These are phyloP conservation scores for Rhodomyrtus tomentosa DNA, from an alignment of 345 rosid species.

Conservation along the genomic window DNA sequence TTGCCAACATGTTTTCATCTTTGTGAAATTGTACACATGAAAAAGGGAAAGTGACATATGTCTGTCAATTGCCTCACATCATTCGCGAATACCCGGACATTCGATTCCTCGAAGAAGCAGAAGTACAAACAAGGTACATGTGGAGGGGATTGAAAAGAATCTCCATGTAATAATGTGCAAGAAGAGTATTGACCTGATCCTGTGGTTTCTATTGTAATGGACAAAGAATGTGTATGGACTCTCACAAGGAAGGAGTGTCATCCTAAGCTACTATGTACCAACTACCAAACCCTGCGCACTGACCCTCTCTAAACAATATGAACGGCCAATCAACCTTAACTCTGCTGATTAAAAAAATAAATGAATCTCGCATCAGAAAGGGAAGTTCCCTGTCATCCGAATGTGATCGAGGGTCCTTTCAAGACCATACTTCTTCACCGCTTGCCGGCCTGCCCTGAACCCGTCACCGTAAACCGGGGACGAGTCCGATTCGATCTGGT, in stretches of 20 bases:
- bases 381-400: slow-evolving; percentile 67
- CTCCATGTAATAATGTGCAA: background rate
- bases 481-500: slow-evolving; percentile 78
- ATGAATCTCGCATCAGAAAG: slow-evolving; percentile 24
- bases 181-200: background rate
- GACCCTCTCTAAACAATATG: background rate
- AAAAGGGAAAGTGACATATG: background rate
- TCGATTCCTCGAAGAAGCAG: background rate
- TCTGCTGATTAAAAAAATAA: background rate
- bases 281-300: background rate
- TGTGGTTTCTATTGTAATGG: background rate
- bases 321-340: background rate
- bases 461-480: slow-evolving; percentile 93
- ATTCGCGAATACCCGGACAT: background rate
- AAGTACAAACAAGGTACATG: background rate
- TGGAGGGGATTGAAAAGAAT: background rate
- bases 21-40: background rate
- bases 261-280: background rate
- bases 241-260: background rate
- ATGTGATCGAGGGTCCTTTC: slow-evolving; percentile 70
- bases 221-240: background rate
- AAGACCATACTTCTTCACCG: slow-evolving; percentile 68
- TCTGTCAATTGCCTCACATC: background rate
- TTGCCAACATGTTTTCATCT: background rate
- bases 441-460: slow-evolving; percentile 55